phyloP scores from a whole-genome alignment of 768 basidiomycete species.

The Xanthoconium purpureum region DNA sequence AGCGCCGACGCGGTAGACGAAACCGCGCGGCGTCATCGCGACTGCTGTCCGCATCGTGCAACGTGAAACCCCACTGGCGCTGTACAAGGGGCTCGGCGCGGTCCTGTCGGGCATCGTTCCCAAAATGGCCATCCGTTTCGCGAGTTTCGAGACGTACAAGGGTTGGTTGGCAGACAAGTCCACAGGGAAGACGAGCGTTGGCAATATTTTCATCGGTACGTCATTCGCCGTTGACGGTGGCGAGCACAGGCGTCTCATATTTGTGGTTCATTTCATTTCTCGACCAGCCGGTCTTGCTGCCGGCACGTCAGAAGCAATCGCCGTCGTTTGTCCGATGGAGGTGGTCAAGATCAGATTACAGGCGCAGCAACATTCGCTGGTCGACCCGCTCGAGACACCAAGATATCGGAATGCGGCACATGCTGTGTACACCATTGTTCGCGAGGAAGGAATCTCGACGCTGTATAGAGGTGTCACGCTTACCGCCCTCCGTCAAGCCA shows the following conservation, averaged over 20 bases:
- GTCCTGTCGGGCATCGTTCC: slow-evolving; percentile 96
- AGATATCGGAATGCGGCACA: slow-evolving; percentile 96
- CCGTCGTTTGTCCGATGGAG: slow-evolving; percentile 98
- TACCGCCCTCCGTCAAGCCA: slow-evolving; percentile 93
- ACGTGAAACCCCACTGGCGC: slow-evolving; percentile 89
- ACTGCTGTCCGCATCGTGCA: slow-evolving; percentile 85
- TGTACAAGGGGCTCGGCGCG: slow-evolving; percentile 98
- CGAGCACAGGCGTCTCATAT: neutral
- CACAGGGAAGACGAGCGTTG: slow-evolving; percentile 77
- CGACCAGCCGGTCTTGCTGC: slow-evolving; percentile 87
- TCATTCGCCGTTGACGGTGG: neutral
- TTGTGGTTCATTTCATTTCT: neutral
- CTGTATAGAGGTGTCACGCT: slow-evolving; percentile 92
- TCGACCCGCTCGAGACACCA: slow-evolving; percentile 91
- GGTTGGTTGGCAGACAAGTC: slow-evolving; percentile 67
- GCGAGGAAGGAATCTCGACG: slow-evolving; percentile 83
- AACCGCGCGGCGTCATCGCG: slow-evolving; percentile 86
- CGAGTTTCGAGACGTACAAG: slow-evolving; percentile 96
- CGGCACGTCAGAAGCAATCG: slow-evolving; percentile 91
- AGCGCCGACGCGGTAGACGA: slow-evolving; percentile 57
- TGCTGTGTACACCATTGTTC: slow-evolving; percentile 89
- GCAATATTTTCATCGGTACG: slow-evolving; percentile 84
- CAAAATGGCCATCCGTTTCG: slow-evolving; percentile 99
- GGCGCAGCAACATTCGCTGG: slow-evolving; percentile 95
- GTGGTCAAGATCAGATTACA: slow-evolving; percentile 98